Evolutionary conservation across 2,329 filamentous ascomycete species (phyloP), one percentile per base, ranked within the genome.

Genomic region (Aphanocladium album): DNA sequence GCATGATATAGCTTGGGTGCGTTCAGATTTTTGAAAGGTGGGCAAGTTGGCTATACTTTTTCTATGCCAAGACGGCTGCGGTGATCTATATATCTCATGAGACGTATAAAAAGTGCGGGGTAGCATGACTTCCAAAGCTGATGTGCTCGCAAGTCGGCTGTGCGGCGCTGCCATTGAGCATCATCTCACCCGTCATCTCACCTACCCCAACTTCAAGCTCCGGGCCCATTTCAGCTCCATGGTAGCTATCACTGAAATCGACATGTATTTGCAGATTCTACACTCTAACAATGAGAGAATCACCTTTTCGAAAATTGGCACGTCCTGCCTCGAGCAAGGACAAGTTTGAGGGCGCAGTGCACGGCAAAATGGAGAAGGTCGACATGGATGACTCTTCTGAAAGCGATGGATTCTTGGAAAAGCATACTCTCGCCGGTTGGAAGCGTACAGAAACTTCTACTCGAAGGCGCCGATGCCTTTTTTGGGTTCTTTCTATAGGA

Each of bases 171-270:
- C 14, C 41, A 12, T 30, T 30, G 25, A 16, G 17, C n/a, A 41
- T 57, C 54, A 57, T 57, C 54, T 56, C 41, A 47, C 53, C 27
- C 41, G 53, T 57, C 54, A 57, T 47, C 54, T 57, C 43, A 57
- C 52, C 37, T 39, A 39, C 35, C 35, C 35, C 35, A 12, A 39
- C 9, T 16, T 16, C 5, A 30, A 30, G 30, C 9, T 30, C 30
- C 30, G 9, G 30, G 30, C 30, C 30, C 30, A 30, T 30, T 9
- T 30, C 30, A 30, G 30, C 30, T 30, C 30, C 9, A 5, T 30
- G 30, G 9, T 5, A 5, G 30, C 30, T 5, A 9, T 30, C 5
- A 30, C 30, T 30, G 5, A 9, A 30, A 5, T 30, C 9, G 30
- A 9, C 30, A 30, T 30, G 30, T 30, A 30, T 30, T 30, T 30